Evolutionary conservation across 148 eudicot species (phyloP).

Genomic region (Rhododendron simsii): DNA sequence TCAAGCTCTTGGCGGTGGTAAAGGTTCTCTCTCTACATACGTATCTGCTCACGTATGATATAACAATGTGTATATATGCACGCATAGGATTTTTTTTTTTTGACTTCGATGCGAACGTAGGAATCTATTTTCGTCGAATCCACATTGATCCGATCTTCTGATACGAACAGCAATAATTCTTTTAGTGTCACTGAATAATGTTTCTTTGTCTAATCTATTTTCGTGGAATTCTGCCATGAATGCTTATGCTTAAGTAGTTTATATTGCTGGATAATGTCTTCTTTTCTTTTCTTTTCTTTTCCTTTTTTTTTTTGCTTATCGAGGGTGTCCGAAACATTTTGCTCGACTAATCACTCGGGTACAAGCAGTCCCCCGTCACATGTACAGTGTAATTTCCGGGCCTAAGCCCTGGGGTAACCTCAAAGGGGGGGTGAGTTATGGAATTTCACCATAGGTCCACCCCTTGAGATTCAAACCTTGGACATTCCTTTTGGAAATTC

Average conservation of each 20-base stretch:
- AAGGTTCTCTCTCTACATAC: slow-evolving; percentile 39
- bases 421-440: neutral
- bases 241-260: neutral
- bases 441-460: neutral
- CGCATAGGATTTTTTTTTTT: neutral
- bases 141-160: slow-evolving; percentile 6
- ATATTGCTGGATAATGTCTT: neutral
- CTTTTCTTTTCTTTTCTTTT: too few species aligned
- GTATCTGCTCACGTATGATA: neutral
- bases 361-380: neutral
- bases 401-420: neutral
- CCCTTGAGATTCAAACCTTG: neutral
- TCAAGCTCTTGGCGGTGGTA: slow-evolving; percentile 73
- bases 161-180: neutral
- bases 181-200: neutral
- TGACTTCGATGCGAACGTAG: neutral
- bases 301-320: neutral
- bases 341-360: neutral
- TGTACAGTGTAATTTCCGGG: neutral
- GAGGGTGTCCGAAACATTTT: neutral
- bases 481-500: too few species aligned
- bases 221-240: neutral
- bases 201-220: neutral
- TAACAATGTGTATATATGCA: neutral
- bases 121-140: neutral